phyloP scores from a whole-genome alignment of 495 filamentous ascomycete species.

The Hypoxylon fuscum region DNA sequence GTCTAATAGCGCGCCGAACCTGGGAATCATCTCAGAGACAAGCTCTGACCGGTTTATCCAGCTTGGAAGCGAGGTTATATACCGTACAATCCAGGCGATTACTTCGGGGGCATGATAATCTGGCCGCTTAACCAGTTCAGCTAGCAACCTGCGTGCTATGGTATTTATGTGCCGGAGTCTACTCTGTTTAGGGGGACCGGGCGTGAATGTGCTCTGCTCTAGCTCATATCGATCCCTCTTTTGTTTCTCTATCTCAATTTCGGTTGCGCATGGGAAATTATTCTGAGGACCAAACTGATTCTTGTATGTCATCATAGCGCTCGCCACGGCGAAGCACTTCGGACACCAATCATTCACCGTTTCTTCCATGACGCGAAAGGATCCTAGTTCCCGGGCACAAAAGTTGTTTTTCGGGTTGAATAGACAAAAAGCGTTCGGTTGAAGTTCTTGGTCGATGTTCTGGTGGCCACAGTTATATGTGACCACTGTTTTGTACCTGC shows the following conservation, averaged over 20 bases:
- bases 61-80: conserved; percentile 36
- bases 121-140: not conserved
- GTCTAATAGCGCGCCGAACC: conserved; percentile 38
- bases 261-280: no score
- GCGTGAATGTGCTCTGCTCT: no score
- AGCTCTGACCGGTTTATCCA: conserved; percentile 38
- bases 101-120: not conserved
- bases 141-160: not conserved
- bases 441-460: not conserved
- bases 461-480: conserved; percentile 25
- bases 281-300: no score
- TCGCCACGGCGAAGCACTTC: not conserved
- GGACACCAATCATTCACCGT: not conserved
- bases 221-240: no score
- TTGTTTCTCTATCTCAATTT: no score
- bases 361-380: conserved; percentile 7
- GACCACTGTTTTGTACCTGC: not conserved
- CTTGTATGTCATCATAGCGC: not conserved
- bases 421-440: conserved; percentile 9
- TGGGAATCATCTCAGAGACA: conserved; percentile 41
- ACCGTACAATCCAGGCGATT: conserved; percentile 33
- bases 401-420: not conserved
- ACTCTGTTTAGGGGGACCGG: no score
- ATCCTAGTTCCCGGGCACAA: conserved; percentile 17
- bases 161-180: not conserved